phyloP scores from a whole-genome alignment of 2,329 filamentous ascomycete species.

The Meredithiella fracta region DNA sequence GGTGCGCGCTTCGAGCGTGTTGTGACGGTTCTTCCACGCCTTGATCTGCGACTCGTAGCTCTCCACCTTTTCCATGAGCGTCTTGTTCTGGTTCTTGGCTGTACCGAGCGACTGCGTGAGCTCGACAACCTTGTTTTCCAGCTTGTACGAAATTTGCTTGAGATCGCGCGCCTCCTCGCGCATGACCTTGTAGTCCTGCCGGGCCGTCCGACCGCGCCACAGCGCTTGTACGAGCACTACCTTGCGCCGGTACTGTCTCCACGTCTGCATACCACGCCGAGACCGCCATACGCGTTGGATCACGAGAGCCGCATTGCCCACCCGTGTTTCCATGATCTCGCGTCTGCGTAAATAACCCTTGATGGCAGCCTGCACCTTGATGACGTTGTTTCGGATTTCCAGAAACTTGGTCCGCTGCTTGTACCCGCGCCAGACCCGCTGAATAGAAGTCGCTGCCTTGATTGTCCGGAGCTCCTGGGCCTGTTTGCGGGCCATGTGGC shows the following conservation, averaged over 20 bases:
- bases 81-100: slow-evolving; percentile 90
- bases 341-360: slow-evolving; percentile 86
- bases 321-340: slow-evolving; percentile 81
- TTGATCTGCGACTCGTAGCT: slow-evolving; percentile 94
- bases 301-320: slow-evolving; percentile 76
- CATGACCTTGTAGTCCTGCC: slow-evolving; percentile 72
- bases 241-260: slow-evolving; percentile 81
- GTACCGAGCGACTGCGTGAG: slow-evolving; percentile 84
- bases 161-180: slow-evolving; percentile 94
- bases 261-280: slow-evolving; percentile 58
- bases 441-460: slow-evolving; percentile 84
- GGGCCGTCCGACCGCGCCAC: slow-evolving; percentile 72
- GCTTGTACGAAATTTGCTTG: slow-evolving; percentile 98
- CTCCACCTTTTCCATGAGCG: slow-evolving; percentile 70
- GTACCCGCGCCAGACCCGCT: slow-evolving; percentile 84
- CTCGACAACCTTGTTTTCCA: slow-evolving; percentile 99
- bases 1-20: slow-evolving; percentile 70
- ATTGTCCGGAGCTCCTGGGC: slow-evolving; percentile 68
- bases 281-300: slow-evolving; percentile 87
- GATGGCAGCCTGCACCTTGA: slow-evolving; percentile 74
- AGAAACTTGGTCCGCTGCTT: slow-evolving; percentile 74
- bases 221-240: slow-evolving; percentile 79
- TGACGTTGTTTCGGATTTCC: slow-evolving; percentile 63
- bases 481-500: slow-evolving; percentile 57
- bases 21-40: slow-evolving; percentile 86